A percentile compares a stretch with the other conserved stretches of the same genome.
Conservation (phyloP, 306 rosid species). For the Comarum palustre region DNA sequence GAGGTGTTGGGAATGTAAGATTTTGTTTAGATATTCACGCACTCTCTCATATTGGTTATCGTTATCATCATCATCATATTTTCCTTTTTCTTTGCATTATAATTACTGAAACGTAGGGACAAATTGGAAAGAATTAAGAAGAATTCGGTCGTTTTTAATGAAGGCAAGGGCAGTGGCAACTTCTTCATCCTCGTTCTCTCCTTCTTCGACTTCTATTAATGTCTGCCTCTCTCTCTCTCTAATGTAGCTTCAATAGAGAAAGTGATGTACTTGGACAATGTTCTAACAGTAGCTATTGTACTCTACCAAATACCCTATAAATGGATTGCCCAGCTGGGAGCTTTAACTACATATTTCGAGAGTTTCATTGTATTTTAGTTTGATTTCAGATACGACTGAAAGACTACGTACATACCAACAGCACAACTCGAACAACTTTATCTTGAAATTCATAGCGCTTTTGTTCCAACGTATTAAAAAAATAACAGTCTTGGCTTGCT, state of each 20-base stretch:
- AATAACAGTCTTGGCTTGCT: no score
- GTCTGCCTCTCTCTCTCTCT: background rate
- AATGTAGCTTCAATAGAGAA: background rate
- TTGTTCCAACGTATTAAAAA: no score
- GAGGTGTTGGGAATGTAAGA: conserved; percentile 57
- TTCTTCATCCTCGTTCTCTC: background rate
- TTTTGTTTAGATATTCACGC: conserved; percentile 33
- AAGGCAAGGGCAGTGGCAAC: background rate
- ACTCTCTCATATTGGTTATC: background rate
- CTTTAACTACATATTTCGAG: background rate
- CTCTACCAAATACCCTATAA: background rate
- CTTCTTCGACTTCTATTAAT: background rate
- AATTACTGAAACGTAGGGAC: conserved; percentile 13
- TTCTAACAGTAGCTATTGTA: background rate
- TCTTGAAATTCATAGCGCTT: no score
- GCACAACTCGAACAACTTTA: background rate
- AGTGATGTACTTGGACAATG: background rate
- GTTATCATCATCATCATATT: background rate
- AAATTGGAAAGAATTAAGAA: background rate
- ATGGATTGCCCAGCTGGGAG: background rate
- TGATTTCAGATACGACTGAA: background rate
- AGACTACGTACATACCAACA: background rate
- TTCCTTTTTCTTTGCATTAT: background rate
- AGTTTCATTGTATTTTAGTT: conserved; percentile 7
- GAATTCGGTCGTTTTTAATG: no score